These are phyloP conservation scores for Nemania bipapillata DNA, from an alignment of 2,329 filamentous ascomycete species.

Conservation along the genomic window DNA sequence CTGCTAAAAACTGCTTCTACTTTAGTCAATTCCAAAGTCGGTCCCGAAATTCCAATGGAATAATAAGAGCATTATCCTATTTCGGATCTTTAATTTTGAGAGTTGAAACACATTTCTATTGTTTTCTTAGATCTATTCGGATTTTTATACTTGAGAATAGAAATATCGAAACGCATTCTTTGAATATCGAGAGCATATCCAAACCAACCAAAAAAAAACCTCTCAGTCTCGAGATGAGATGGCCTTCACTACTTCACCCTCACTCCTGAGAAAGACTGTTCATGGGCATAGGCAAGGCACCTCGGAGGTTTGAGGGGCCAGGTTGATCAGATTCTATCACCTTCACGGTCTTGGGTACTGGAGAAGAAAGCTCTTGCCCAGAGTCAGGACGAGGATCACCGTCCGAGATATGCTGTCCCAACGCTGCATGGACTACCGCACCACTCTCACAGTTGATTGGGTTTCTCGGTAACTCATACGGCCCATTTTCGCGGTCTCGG, in stretches of 20 bases:
- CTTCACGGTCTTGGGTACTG: background rate
- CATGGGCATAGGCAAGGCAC: background rate
- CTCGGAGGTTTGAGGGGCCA: too few relatives aligned
- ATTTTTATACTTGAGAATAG: background rate
- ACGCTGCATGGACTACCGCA: background rate
- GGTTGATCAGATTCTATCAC: background rate
- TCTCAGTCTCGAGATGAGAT: too few relatives aligned
- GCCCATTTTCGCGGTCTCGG: background rate
- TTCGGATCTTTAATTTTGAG: too few relatives aligned
- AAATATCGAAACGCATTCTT: background rate
- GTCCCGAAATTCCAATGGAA: too few relatives aligned
- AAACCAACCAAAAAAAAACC: too few relatives aligned
- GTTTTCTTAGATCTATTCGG: too few relatives aligned
- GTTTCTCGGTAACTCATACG: background rate
- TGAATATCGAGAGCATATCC: background rate
- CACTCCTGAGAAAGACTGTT: background rate
- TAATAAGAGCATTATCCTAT: too few relatives aligned
- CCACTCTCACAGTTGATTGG: background rate
- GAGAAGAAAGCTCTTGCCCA: background rate
- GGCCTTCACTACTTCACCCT: background rate
- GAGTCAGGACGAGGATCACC: background rate
- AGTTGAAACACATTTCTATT: too few relatives aligned
- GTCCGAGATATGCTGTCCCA: background rate
- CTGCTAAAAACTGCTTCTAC: too few relatives aligned
- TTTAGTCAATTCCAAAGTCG: too few relatives aligned